Evolutionary conservation across 2,329 filamentous ascomycete genomes (phyloP).

Genomic region (Pseudomassariella vexata): DNA sequence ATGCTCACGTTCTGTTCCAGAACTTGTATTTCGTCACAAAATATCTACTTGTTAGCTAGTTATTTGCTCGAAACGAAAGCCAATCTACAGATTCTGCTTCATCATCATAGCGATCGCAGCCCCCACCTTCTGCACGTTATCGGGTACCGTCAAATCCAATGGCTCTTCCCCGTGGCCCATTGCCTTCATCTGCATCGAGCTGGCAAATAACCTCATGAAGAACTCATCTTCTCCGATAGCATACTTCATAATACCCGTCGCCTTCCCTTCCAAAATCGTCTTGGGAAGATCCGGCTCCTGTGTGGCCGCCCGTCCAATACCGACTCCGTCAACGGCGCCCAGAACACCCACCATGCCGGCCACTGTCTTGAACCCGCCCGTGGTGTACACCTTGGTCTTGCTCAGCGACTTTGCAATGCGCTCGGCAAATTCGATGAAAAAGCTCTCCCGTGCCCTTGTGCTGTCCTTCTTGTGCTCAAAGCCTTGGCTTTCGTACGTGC

Average conservation of each 20-base stretch:
- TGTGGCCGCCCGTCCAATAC: conserved; percentile 44
- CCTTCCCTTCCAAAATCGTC: conserved; percentile 38
- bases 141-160: conserved; percentile 31
- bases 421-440: conserved; percentile 53
- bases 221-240: conserved; percentile 43
- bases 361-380: conserved; percentile 46
- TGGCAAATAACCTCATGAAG: conserved; percentile 31
- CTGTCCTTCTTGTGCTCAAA: conserved; percentile 46
- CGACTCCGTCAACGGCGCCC: conserved; percentile 48
- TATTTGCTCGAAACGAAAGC: too few relatives aligned
- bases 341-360: conserved; percentile 50
- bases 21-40: too few relatives aligned
- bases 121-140: conserved; percentile 17
- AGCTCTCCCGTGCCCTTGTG: conserved; percentile 48
- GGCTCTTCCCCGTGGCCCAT: conserved; percentile 18
- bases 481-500: conserved; percentile 49
- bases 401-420: conserved; percentile 36
- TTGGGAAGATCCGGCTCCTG: conserved; percentile 41
- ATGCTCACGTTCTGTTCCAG: too few relatives aligned
- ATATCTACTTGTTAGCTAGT: too few relatives aligned
- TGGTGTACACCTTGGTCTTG: conserved; percentile 47
- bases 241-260: conserved; percentile 41
- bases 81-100: too few relatives aligned
- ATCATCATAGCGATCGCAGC: background rate
- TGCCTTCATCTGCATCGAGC: conserved; percentile 40